phyloP scores from a whole-genome alignment of 2,329 filamentous ascomycete species.

The Diplodia mutila region DNA sequence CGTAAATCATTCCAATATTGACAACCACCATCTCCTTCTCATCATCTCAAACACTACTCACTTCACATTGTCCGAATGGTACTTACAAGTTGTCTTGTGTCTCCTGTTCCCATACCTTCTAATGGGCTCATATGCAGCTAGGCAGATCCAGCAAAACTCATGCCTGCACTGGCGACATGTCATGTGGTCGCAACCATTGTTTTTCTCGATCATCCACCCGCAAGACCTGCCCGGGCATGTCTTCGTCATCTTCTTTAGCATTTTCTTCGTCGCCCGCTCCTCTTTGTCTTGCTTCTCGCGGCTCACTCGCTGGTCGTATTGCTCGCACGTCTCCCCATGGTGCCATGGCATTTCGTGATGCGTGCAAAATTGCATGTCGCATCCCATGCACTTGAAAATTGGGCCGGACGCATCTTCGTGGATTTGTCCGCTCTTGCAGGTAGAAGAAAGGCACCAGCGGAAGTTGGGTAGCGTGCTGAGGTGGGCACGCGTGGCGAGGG shows the following conservation, averaged over 20 bases:
- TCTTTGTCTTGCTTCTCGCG: conserved; percentile 35
- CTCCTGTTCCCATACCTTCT: conserved; percentile 31
- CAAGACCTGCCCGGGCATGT: conserved; percentile 43
- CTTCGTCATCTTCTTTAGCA: conserved; percentile 41
- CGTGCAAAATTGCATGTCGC: conserved; percentile 43
- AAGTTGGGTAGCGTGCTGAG: conserved; percentile 53
- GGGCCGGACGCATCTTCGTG: conserved; percentile 50
- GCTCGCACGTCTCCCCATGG: conserved; percentile 42
- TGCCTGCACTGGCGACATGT: conserved; percentile 42
- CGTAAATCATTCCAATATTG: background rate
- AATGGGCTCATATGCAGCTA: conserved; percentile 35
- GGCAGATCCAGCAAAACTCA: conserved; percentile 48
- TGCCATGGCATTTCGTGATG: conserved; percentile 45
- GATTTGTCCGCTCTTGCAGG: conserved; percentile 58
- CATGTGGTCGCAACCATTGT: conserved; percentile 48
- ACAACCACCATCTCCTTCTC: background rate
- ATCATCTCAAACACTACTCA: background rate
- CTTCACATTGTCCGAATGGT: conserved; percentile 14
- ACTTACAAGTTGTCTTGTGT: conserved; percentile 32
- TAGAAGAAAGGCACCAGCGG: conserved; percentile 56
- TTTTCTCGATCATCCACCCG: conserved; percentile 46
- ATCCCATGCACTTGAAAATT: conserved; percentile 46
- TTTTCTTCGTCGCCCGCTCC: conserved; percentile 36
- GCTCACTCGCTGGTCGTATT: conserved; percentile 44
- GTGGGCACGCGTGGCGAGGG: conserved; percentile 48